phyloP scores from a whole-genome alignment of 805 yeast species.

The Candida silvicultrix region DNA sequence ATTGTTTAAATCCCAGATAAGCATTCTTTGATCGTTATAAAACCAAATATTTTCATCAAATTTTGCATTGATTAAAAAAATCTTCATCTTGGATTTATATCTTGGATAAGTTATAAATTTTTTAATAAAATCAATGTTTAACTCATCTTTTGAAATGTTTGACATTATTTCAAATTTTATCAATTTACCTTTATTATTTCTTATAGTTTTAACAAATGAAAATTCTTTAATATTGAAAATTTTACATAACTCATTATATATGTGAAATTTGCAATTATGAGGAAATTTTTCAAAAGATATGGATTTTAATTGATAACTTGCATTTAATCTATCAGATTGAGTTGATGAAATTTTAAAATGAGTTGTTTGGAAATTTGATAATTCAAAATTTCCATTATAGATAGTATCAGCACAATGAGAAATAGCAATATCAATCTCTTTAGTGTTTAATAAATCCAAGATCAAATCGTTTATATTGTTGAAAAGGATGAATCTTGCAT shows the following conservation, averaged over 20 bases:
- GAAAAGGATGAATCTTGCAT: conserved; percentile 21
- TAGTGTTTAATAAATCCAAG: conserved; percentile 10
- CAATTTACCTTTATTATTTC: conserved; percentile 32
- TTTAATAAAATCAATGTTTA: conserved; percentile 25
- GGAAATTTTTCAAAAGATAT: conserved; percentile 17
- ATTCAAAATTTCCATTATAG: neutral
- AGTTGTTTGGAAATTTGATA: neutral
- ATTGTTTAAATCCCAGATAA: conserved; percentile 22
- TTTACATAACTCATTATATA: conserved; percentile 14
- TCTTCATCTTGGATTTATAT: conserved; percentile 38
- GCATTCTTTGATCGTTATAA: conserved; percentile 24
- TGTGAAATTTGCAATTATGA: conserved; percentile 13
- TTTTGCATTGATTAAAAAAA: conserved; percentile 24
- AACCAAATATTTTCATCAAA: conserved; percentile 22
- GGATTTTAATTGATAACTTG: conserved; percentile 5
- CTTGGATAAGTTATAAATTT: conserved; percentile 35
- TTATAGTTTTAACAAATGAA: conserved; percentile 30
- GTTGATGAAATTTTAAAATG: neutral
- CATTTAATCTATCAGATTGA: neutral
- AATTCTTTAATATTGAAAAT: conserved; percentile 16
- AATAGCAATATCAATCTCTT: neutral
- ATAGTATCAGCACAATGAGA: neutral
- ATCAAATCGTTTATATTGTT: conserved; percentile 18
- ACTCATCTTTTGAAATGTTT: conserved; percentile 5
- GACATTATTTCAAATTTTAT: conserved; percentile 30